Evolutionary conservation across 2,329 filamentous ascomycete species (phyloP), one percentile per base, ranked within the genome.

Genomic region (Pseudocercospora cruenta): DNA sequence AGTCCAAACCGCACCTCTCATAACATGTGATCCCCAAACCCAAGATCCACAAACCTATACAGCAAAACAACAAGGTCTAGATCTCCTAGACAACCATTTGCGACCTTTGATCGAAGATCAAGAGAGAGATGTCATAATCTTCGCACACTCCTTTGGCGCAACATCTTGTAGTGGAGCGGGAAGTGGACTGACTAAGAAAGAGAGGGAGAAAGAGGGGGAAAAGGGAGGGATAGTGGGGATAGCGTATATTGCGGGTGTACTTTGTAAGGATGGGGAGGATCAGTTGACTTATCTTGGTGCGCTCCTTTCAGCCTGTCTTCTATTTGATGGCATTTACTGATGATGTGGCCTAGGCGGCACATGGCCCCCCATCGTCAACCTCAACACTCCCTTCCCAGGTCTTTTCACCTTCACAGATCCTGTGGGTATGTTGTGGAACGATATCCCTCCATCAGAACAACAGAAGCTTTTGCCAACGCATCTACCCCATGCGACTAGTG

Each of bases 221-320:
- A 67, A 63, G 33, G 67, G 67, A 4, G 67, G 64, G 9, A 58
- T 67, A 2, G 24, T 66, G 7, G 67, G 67, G 5, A 63, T 66
- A 8, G 53, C 67, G 2, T 65, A 65, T 53, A 57, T 66, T 49
- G 58, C 57, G 8, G 54, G 51, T 53, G 64, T 58, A 21, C 45
- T 63, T 8, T 55, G 55, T 6, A 60, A 65, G 1, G 64, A 65
- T 8, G 66, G 66, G 28, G 47, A 53, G 28, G 58, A 43, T 45
- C 67, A 69, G 54, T 43, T 69, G 28, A 57, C 24, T 12, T 62
- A 49, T 12, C 49, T 69, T 24, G 67, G 67, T 33, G 10, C 39
- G 39, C 39, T 4, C 3, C 8, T 4, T 51, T 58, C 16, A 26
- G n/a, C n/a, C n/a, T n/a, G n/a, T n/a, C n/a, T n/a, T n/a, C n/a